phyloP scores from a whole-genome alignment of 2,329 filamentous ascomycete genomes.

The Xylaria digitata region DNA sequence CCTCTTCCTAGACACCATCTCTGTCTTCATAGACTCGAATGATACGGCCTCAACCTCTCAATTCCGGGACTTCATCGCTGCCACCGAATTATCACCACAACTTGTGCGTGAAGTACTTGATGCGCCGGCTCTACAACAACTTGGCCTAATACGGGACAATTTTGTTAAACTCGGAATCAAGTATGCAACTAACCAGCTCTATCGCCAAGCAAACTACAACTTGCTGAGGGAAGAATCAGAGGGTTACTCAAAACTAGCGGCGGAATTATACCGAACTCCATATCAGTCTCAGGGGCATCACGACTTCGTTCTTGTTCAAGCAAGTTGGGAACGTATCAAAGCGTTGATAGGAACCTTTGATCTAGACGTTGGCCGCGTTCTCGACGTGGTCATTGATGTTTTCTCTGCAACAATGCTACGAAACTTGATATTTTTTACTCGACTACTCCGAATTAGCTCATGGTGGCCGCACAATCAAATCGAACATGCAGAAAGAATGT shows the following conservation, averaged over 20 bases:
- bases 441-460: constrained; percentile 88
- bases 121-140: constrained; percentile 75
- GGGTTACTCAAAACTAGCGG: constrained; percentile 95
- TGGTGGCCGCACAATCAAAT: constrained; percentile 88
- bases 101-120: constrained; percentile 88
- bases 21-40: constrained; percentile 80
- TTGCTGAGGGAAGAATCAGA: constrained; percentile 94
- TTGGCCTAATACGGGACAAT: constrained; percentile 85
- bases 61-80: constrained; percentile 75
- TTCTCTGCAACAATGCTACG: constrained; percentile 94
- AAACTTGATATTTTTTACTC: constrained; percentile 93
- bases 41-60: constrained; percentile 59
- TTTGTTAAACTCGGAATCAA: constrained; percentile 87
- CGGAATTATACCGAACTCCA: constrained; percentile 88
- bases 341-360: constrained; percentile 97
- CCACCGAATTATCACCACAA: constrained; percentile 76
- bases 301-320: constrained; percentile 79
- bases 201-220: constrained; percentile 97
- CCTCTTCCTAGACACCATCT: constrained; percentile 85
- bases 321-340: constrained; percentile 92
- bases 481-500: constrained; percentile 55
- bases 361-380: constrained; percentile 90
- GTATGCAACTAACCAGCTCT: constrained; percentile 91
- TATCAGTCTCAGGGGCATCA: constrained; percentile 76
- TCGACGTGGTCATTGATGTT: constrained; percentile 95